phyloP scores from a whole-genome alignment of 306 rosid genomes.

The Begonia fuchsioides region DNA sequence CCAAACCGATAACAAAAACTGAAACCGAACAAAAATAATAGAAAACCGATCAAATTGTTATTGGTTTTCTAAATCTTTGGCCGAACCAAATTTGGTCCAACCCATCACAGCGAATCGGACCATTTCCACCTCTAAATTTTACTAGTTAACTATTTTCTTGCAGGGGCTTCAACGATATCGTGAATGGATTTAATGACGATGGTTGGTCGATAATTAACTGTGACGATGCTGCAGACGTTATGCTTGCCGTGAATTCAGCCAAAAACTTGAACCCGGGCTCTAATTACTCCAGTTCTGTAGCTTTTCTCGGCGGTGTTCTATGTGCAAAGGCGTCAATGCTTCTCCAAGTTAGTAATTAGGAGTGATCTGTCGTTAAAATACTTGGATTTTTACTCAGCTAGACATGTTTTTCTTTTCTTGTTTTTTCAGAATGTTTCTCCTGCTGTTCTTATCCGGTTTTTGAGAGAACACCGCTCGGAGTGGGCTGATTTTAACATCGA shows the following conservation, averaged over 20 bases:
- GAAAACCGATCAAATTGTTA: too few relatives aligned
- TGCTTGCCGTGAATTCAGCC: slow-evolving; percentile 61
- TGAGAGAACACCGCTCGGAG: slow-evolving; percentile 95
- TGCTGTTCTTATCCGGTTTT: slow-evolving; percentile 70
- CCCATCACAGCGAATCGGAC: too few relatives aligned
- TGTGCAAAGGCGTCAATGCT: slow-evolving; percentile 97
- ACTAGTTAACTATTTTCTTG: slow-evolving; percentile 1
- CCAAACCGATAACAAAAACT: too few relatives aligned
- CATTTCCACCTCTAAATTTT: too few relatives aligned
- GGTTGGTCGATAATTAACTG: slow-evolving; percentile 76
- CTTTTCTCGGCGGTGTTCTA: slow-evolving; percentile 74
- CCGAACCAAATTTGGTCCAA: too few relatives aligned
- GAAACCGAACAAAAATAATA: too few relatives aligned
- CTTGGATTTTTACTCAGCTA: not conserved
- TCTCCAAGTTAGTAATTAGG: slow-evolving; percentile 55
- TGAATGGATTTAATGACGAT: slow-evolving; percentile 88
- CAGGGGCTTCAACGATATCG: slow-evolving; percentile 93
- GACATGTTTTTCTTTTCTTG: not conserved
- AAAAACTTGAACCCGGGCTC: slow-evolving; percentile 53
- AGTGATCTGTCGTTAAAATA: not conserved
- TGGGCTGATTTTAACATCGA: slow-evolving; percentile 99
- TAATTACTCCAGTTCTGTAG: slow-evolving; percentile 48
- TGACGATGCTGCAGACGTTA: slow-evolving; percentile 82
- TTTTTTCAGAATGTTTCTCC: slow-evolving; percentile 73
- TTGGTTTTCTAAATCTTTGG: too few relatives aligned